Base-by-base conservation (phyloP, 306 rosid species). In the Acacia confusa region DNA sequence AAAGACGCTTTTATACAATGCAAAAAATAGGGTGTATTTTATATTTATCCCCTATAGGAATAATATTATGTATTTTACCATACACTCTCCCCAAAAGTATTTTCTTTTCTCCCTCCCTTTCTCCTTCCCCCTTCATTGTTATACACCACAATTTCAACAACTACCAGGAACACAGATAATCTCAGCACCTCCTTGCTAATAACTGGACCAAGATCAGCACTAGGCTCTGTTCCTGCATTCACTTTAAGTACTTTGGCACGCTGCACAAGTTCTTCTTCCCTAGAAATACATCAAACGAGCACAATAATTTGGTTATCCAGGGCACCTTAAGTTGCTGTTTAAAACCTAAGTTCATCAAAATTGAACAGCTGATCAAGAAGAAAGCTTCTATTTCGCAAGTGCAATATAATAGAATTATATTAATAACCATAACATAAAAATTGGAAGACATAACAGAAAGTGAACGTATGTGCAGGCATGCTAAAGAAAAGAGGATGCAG, bases 201-300 rank as follows among this genome's bases (percentile, higher is more conserved):
- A 75, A 90, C 90, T 79, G 97, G 92, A 90, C 97, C 94, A 82
- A 90, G 84, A 78, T 90, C 90, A 17, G 97, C 91, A 67, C 55
- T 44, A 58, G 92, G 91, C 78, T 88, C 91, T 25, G 92, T 88
- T 82, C 97, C 92, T 67, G 84, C 91, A 84, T 85, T 92, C 70
- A 90, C 91, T 77, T 84, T 87, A 45, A 90, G 90, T 79, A 79
- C 71, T 81, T 84, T 87, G 76, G 86, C 89, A 81, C 71, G 89
- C 80, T 88, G 86, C 63, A 83, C 90, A 67, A 92, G 87, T 85
- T 88, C 86, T 43, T 74, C 74, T 84, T 85, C 91, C 94, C 97
- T 92, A 85, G 41, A 81, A 84, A 65, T 70, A 84, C 58, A 79
- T 58, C 76, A 53, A 70, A 79, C 48, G 76, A 53, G 72, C 78